Conservation (phyloP, 2,329 filamentous ascomycete species). For the Cercospora canescens region DNA sequence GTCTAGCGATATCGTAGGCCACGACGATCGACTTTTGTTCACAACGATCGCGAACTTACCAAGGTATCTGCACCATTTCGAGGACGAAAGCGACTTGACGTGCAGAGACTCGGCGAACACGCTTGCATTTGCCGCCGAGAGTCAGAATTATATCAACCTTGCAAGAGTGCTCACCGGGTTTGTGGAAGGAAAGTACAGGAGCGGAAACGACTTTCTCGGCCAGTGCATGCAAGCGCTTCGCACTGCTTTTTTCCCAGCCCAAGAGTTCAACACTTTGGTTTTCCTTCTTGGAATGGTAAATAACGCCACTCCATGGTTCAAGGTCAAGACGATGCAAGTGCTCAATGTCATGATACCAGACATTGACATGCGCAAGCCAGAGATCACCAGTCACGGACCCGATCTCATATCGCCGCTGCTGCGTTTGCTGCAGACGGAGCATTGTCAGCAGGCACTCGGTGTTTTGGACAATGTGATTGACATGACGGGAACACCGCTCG, state of each 20-base stretch:
- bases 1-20: constrained; percentile 76
- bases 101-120: constrained; percentile 66
- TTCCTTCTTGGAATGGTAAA: constrained; percentile 91
- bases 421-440: constrained; percentile 85
- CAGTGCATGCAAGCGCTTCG: constrained; percentile 74
- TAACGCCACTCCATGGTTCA: constrained; percentile 86
- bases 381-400: constrained; percentile 86
- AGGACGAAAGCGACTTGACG: constrained; percentile 59
- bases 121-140: constrained; percentile 71
- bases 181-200: constrained; percentile 64
- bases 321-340: constrained; percentile 88
- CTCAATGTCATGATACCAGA: constrained; percentile 82
- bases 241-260: constrained; percentile 74
- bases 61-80: constrained; percentile 76
- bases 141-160: constrained; percentile 67
- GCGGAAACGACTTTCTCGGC: constrained; percentile 72
- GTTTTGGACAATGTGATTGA: constrained; percentile 95
- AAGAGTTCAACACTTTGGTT: constrained; percentile 81
- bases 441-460: constrained; percentile 86
- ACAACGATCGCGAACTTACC: constrained; percentile 90
- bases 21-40: constrained; percentile 79
- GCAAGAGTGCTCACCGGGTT: constrained; percentile 70
- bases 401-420: constrained; percentile 93
- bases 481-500: constrained; percentile 82
- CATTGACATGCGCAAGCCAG: constrained; percentile 88